phyloP scores from a whole-genome alignment of 1,284 basidiomycete genomes.

The Anthracocystis walkeri region DNA sequence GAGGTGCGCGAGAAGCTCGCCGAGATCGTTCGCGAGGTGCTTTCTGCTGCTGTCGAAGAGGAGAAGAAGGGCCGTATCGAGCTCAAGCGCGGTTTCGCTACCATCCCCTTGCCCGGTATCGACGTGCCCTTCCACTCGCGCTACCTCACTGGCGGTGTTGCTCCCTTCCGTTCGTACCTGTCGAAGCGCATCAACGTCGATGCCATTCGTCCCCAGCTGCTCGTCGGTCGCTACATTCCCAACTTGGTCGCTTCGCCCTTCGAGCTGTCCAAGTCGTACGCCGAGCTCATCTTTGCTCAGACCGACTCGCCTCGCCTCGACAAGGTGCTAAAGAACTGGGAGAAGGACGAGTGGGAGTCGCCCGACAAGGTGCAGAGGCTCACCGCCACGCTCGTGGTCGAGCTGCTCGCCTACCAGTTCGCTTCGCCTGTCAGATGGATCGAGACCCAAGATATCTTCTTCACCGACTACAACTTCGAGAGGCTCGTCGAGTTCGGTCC shows the following conservation, averaged over 20 bases:
- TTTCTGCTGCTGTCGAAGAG: constrained; percentile 79
- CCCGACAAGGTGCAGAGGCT: constrained; percentile 87
- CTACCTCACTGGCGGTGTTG: constrained; percentile 93
- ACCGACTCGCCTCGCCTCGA: constrained; percentile 85
- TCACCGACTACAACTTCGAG: constrained; percentile 87
- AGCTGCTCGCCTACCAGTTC: constrained; percentile 95
- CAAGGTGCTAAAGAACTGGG: constrained; percentile 92
- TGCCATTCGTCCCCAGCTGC: constrained; percentile 80
- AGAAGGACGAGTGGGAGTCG: constrained; percentile 87
- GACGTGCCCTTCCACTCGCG: constrained; percentile 99
- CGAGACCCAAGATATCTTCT: constrained; percentile 95
- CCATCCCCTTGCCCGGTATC: constrained; percentile 79
- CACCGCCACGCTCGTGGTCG: constrained; percentile 93
- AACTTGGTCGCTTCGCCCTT: constrained; percentile 96
- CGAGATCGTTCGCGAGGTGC: constrained; percentile 88
- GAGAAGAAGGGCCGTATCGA: constrained; percentile 89
- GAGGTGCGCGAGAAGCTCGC: constrained; percentile 91
- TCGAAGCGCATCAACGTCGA: constrained; percentile 95
- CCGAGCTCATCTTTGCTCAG: constrained; percentile 79
- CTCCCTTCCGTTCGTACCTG: constrained; percentile 93
- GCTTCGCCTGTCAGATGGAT: constrained; percentile 86
- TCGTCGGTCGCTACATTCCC: constrained; percentile 81
- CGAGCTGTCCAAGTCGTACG: constrained; percentile 87
- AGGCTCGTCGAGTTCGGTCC: constrained; percentile 95
- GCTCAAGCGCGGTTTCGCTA: constrained; percentile 90